Percentiles rank a stretch among this genome's conserved stretches.
Evolutionary conservation across 371 early-diverging fungal genomes (phyloP).

Genomic region (Mortierella sp.): DNA sequence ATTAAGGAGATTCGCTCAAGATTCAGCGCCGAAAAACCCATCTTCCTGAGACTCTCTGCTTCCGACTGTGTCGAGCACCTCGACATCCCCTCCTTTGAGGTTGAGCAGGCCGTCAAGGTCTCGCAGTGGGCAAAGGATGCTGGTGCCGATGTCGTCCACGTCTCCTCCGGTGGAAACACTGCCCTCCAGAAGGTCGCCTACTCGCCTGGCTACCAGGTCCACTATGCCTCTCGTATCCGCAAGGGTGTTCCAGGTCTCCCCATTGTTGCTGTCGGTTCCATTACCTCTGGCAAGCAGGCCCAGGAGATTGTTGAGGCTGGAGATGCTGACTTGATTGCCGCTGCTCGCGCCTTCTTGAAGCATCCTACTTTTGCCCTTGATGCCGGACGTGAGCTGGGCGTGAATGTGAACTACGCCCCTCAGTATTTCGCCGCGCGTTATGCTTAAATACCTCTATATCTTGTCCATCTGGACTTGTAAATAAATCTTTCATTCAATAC

Average conservation of each 20-base stretch:
- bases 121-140: slow-evolving; percentile 65
- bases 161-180: slow-evolving; percentile 77
- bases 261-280: slow-evolving; percentile 82
- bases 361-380: slow-evolving; percentile 68
- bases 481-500: not conserved
- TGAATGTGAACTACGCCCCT: slow-evolving; percentile 18
- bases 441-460: not conserved
- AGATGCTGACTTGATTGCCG: slow-evolving; percentile 79
- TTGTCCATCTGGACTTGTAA: not conserved
- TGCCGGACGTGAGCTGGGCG: slow-evolving; percentile 54
- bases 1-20: slow-evolving; percentile 71
- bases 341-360: slow-evolving; percentile 83
- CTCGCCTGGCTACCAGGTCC: slow-evolving; percentile 79
- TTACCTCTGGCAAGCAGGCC: slow-evolving; percentile 75
- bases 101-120: slow-evolving; percentile 74
- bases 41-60: slow-evolving; percentile 84
- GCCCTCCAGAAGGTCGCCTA: slow-evolving; percentile 65
- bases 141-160: slow-evolving; percentile 85
- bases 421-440: slow-evolving; percentile 18
- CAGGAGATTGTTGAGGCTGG: slow-evolving; percentile 73
- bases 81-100: slow-evolving; percentile 65
- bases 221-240: slow-evolving; percentile 70
- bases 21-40: slow-evolving; percentile 83
- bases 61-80: slow-evolving; percentile 74
- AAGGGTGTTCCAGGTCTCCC: slow-evolving; percentile 68